Base-by-base conservation (phyloP, 1,139 yeast species). In the Nakaseomyces kungkrabaensis region DNA sequence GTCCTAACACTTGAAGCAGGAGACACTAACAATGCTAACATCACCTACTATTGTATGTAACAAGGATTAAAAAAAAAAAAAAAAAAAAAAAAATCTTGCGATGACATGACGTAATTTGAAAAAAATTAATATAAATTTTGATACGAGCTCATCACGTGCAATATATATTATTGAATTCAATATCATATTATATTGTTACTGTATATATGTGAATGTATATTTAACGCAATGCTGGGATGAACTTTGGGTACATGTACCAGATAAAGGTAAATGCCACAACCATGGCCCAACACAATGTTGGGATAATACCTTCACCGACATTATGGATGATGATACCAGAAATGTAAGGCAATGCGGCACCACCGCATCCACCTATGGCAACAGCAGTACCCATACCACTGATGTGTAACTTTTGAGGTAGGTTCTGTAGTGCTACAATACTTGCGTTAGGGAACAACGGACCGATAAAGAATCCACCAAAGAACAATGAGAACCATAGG, bases 401-500 rank as follows among this genome's bases (percentile, higher is more conserved):
- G 8, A 85, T 77, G 52, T 85, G 88, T 50, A 75, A 68, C 46
- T 74, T 73, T 27, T 71, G 68, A 0, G 95, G 95, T 43, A 87
- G 65, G 2, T 80, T 70, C 47, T 80, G 78, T 48, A 85, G 67
- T 4, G 88, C 73, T 5, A 85, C 75, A 10, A 85, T 78, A 50
- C 85, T 79, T 0, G 85, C 78, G 8, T 92, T 81, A 0, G 95
- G 92, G 67, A 83, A 87, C 5, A 85, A 71, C 1, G 96, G 96
- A 0, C 96, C 96, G 32, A 84, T 80, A 54, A 78, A 78, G 34
- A 79, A 69, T 0, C 95, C 96, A 42, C 81, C 71, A 9, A 76
- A 43, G 46, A 82, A 79, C 0, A 81, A 78, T 4, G 54, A 49
- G 4, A 56, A 7, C 26, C 56, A 57, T 11, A 63, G 45, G 3